Evolutionary conservation across 441 rosid species (phyloP).

Genomic region (Croton setiger): DNA sequence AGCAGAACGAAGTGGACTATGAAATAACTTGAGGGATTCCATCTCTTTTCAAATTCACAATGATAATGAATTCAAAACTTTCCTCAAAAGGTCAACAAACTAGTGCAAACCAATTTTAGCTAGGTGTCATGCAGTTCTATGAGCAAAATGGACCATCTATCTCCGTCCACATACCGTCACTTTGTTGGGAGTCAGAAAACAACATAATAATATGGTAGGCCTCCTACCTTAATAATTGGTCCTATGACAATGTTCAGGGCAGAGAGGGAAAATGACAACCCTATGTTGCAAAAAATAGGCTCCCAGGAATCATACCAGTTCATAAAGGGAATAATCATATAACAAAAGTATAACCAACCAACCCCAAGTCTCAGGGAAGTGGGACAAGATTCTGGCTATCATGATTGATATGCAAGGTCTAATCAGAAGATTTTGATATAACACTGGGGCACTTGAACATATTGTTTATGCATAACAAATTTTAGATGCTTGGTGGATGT

Average conservation of each 20-base stretch:
- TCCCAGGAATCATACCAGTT: background rate
- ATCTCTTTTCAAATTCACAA: background rate
- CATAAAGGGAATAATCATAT: background rate
- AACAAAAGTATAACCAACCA: background rate
- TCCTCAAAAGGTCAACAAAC: background rate
- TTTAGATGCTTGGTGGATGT: background rate
- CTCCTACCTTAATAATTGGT: background rate
- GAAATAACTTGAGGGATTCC: background rate
- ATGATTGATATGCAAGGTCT: background rate
- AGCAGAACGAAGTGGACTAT: background rate
- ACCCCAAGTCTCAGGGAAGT: background rate
- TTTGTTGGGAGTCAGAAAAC: no score
- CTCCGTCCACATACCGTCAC: background rate
- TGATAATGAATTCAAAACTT: background rate
- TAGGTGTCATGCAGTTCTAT: background rate
- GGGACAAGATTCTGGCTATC: conserved; percentile 4
- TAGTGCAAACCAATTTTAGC: background rate
- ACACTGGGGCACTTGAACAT: no score
- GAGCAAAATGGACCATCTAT: background rate
- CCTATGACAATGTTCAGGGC: conserved; percentile 11
- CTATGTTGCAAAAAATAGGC: background rate
- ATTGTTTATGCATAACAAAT: background rate
- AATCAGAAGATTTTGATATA: no score
- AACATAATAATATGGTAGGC: background rate
- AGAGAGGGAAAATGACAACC: background rate